phyloP scores from a whole-genome alignment of 371 early-diverging fungal species.

The Mucor ambiguus region DNA sequence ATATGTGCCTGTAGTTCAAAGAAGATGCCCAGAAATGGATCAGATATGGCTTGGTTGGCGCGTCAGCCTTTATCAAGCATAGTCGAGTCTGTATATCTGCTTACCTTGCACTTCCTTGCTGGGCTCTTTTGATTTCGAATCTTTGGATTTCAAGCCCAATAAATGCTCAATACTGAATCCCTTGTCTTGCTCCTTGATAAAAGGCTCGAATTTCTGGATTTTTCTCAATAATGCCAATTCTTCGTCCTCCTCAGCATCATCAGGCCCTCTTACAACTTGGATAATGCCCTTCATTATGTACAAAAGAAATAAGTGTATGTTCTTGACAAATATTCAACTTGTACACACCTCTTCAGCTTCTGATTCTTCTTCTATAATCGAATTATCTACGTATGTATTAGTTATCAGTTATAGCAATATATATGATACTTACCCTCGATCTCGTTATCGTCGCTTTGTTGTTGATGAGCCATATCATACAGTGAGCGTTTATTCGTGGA shows the following conservation, averaged over 20 bases:
- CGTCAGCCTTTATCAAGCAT: background rate
- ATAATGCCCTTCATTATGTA: slow-evolving; percentile 18
- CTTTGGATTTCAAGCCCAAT: slow-evolving; percentile 13
- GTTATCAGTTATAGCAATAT: background rate
- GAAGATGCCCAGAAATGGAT: slow-evolving; percentile 13
- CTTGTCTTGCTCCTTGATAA: slow-evolving; percentile 29
- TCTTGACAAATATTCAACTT: background rate
- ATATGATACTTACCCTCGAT: background rate
- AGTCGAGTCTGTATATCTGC: background rate
- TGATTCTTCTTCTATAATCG: background rate
- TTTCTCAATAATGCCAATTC: slow-evolving; percentile 10
- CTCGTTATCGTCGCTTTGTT: background rate
- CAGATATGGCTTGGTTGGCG: background rate
- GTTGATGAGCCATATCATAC: background rate
- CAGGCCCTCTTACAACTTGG: slow-evolving; percentile 13
- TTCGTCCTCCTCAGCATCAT: slow-evolving; percentile 10
- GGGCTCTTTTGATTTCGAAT: background rate
- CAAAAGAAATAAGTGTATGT: background rate
- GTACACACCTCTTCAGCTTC: background rate
- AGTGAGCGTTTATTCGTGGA: background rate
- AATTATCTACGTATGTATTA: background rate
- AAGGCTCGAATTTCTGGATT: slow-evolving; percentile 25
- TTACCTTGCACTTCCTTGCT: slow-evolving; percentile 1
- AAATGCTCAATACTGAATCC: slow-evolving; percentile 21
- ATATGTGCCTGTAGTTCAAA: slow-evolving; percentile 26